Base-by-base conservation (phyloP, 805 yeast genomes). In the Lachancea thermotolerans region DNA sequence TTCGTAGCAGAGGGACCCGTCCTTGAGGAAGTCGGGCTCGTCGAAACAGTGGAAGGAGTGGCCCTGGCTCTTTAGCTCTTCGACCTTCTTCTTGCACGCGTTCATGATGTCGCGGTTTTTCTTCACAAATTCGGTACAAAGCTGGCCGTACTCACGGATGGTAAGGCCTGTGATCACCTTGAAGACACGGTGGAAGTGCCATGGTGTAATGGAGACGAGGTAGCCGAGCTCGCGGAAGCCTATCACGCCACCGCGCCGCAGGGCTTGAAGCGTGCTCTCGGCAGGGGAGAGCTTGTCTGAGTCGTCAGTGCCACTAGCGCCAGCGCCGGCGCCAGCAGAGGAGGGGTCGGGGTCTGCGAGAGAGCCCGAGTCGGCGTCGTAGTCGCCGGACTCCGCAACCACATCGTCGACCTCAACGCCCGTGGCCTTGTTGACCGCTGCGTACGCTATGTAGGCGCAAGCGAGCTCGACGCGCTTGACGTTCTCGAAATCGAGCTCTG, bases 181-280 rank as follows among this genome's bases (percentile, higher is more conserved):
- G 71, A 88, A 88, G 18, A 88, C 95, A 42, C 96, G 71, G 69
- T 88, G 96, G 65, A 88, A 88, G 65, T 88, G 96, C 95, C 95
- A 88, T 21, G 95, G 93, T 10, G 87, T 78, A 48, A 88, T 73
- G 53, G 83, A 83, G 9, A 89, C 81, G 59, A 87, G 84, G 16
- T 86, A 81, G 8, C 95, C 96, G 58, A 88, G 72, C 61, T 88
- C 95, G 62, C 86, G 85, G 69, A 88, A 88, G 0, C 90, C 91
- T 39, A 83, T 66, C 10, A 82, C 86, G 35, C 88, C 89, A 15
- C 91, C 91, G 63, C 87, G 72, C 70, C 85, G 77, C 60, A 55
- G 45, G 12, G 54, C 52, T 16, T 42, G 46, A 5, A 46, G 21
- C 11, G 54, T 50, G 39, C 54, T 46, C 17, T 51, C 56, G 17